Conservation (phyloP, 345 rosid genomes). For the Linum trigynum region DNA sequence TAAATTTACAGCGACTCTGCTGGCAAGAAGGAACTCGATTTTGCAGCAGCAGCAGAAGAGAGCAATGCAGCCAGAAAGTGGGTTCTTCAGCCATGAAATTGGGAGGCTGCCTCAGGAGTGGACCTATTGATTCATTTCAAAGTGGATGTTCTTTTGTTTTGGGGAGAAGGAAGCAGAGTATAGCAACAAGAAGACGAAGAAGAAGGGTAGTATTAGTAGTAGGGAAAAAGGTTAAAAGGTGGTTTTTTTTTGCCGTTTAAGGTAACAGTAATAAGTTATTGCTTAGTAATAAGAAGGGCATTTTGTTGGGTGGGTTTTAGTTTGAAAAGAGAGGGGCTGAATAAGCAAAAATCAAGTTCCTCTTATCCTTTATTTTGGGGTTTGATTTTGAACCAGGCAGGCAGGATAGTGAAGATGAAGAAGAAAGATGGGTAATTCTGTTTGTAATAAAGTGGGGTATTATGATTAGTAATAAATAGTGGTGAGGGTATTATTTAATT, state of each 20-base stretch:
- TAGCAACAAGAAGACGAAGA: too few species aligned
- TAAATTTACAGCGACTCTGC: background rate
- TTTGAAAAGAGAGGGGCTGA: too few species aligned
- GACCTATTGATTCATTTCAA: background rate
- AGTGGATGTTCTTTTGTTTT: background rate
- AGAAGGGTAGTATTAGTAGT: background rate
- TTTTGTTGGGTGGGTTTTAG: background rate
- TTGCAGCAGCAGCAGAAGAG: slow-evolving; percentile 3
- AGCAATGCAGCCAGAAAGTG: background rate
- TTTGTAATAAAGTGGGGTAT: background rate
- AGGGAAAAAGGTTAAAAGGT: background rate
- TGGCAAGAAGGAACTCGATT: background rate
- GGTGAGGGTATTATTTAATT: background rate
- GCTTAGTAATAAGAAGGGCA: background rate
- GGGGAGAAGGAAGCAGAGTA: background rate
- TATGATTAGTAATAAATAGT: too few species aligned
- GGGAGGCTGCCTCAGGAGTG: slow-evolving; percentile 1
- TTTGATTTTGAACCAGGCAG: too few species aligned
- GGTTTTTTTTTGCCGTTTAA: background rate
- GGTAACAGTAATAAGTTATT: background rate
- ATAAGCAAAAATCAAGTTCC: too few species aligned
- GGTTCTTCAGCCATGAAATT: background rate
- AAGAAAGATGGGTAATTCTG: background rate
- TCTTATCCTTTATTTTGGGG: too few species aligned
- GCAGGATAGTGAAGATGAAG: background rate